A percentile compares a stretch with the other conserved stretches of the same genome.
phyloP scores from a whole-genome alignment of 371 early-diverging fungal species.

The Cladochytrium tenue region DNA sequence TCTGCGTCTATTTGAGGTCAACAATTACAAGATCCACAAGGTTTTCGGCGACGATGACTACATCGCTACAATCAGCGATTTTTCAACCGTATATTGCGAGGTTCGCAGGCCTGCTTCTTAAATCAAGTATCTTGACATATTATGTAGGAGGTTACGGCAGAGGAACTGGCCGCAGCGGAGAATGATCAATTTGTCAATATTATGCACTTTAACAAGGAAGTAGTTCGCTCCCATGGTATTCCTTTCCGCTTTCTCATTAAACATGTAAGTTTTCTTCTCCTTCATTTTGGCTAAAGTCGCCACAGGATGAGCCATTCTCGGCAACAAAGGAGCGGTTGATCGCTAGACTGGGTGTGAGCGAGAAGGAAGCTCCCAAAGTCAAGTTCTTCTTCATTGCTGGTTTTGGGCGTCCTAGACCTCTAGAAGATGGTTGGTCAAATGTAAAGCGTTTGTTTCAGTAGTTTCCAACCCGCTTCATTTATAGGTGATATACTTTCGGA shows the following conservation, averaged over 20 bases:
- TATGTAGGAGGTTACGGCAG: slow-evolving; percentile 62
- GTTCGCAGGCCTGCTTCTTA: slow-evolving; percentile 11
- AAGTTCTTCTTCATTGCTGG: slow-evolving; percentile 38
- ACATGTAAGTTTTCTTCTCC: slow-evolving; percentile 38
- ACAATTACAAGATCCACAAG: slow-evolving; percentile 35
- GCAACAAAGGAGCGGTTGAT: slow-evolving; percentile 75
- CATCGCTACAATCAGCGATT: slow-evolving; percentile 32
- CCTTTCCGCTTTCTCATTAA: slow-evolving; percentile 76
- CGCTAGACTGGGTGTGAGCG: slow-evolving; percentile 70
- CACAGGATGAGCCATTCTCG: slow-evolving; percentile 64
- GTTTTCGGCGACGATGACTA: slow-evolving; percentile 36
- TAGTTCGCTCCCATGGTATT: slow-evolving; percentile 70
- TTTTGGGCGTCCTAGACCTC: slow-evolving; percentile 10
- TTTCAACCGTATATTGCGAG: slow-evolving; percentile 33
- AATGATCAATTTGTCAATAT: slow-evolving; percentile 58
- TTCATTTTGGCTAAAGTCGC: neutral
- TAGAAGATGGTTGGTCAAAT: slow-evolving; percentile 31
- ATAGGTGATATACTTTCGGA: slow-evolving; percentile 58
- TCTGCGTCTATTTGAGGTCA: slow-evolving; percentile 45
- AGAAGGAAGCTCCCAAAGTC: slow-evolving; percentile 85
- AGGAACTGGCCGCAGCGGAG: slow-evolving; percentile 51
- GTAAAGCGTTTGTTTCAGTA: neutral
- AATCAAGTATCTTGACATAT: neutral
- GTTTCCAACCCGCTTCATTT: slow-evolving; percentile 13
- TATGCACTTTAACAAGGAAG: slow-evolving; percentile 75